Percentiles rank a stretch among this genome's conserved stretches.
Evolutionary conservation across 768 basidiomycete species (phyloP).

Genomic region (Mycena maculata): DNA sequence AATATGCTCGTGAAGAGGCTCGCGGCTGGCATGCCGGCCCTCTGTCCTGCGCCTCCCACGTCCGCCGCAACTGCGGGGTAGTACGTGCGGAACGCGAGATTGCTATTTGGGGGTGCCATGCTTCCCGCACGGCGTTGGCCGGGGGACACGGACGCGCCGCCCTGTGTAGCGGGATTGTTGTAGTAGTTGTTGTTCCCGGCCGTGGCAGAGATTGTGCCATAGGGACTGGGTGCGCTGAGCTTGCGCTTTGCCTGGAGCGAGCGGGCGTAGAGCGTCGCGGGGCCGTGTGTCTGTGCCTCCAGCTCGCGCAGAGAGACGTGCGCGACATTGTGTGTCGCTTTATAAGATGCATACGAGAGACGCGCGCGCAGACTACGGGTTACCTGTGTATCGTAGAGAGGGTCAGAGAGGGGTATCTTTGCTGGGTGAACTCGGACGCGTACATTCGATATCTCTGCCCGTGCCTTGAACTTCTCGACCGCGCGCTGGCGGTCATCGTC

Average conservation of each 20-base stretch:
- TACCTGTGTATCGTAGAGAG: conserved; percentile 67
- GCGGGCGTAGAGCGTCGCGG: conserved; percentile 60
- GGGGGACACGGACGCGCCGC: conserved; percentile 48
- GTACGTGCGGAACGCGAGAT: conserved; percentile 55
- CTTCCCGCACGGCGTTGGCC: conserved; percentile 45
- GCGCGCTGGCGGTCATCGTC: conserved; percentile 77
- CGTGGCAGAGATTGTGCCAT: conserved; percentile 27
- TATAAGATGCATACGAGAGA: conserved; percentile 86
- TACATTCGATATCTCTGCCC: conserved; percentile 87
- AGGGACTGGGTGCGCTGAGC: conserved; percentile 43
- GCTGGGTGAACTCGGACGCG: conserved; percentile 56
- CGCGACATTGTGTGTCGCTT: conserved; percentile 79
- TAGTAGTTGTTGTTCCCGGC: conserved; percentile 58
- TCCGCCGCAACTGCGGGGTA: conserved; percentile 50
- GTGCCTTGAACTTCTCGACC: conserved; percentile 80
- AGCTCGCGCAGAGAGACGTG: conserved; percentile 76
- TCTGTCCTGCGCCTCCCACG: conserved; percentile 46
- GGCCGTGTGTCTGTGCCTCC: conserved; percentile 66
- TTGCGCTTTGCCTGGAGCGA: conserved; percentile 71
- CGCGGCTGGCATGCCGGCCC: conserved; percentile 53
- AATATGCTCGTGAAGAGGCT: conserved; percentile 81
- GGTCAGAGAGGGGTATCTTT: conserved; percentile 42
- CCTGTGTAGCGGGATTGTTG: conserved; percentile 64
- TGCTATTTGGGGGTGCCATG: conserved; percentile 58
- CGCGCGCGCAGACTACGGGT: conserved; percentile 85